Base-by-base conservation (phyloP, 805 yeast species). In the Zygosaccharomyces lentus region DNA sequence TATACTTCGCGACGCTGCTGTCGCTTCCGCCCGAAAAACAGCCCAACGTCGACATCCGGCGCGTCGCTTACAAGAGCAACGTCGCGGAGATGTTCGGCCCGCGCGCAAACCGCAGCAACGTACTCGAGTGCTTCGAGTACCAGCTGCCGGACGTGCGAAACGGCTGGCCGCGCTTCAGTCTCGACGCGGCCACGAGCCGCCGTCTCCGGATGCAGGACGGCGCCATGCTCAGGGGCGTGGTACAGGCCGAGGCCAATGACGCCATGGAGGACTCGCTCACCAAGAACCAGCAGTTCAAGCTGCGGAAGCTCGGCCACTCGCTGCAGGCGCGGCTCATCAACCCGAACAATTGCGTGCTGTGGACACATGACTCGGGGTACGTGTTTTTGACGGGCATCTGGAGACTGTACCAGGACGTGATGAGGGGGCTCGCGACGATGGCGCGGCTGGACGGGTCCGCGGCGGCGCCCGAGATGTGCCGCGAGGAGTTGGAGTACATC, bases 311-410 rank as follows among this genome's bases (percentile, higher is more conserved):
- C 35, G 58, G 54, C 37, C 56, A 59, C 36, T 50, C 45, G 31
- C 29, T 48, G 36, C 49, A 43, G 15, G 46, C 44, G 24, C 52
- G 50, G 24, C 50, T 61, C 24, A 55, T 64, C 41, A 63, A 62
- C 39, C 58, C 58, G 54, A 78, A 74, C 48, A 84, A 85, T 55
- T 78, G 88, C 78, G 77, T 88, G 45, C 81, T 87, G 51, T 88
- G 96, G 96, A 93, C 85, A 62, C 81, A 83, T 59, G 77, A 75
- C 53, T 81, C 93, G 2, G 96, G 96, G 0, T 82, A 81, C 61
- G 96, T 88, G 9, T 95, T 87, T 57, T 73, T 88, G 41, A 88
- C 96, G 0, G 95, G 95, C 0, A 74, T 88, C 41, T 88, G 96
- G 96, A 86, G 89, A 63, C 50, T 65, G 26, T 65, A 59, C 52